phyloP scores from a whole-genome alignment of 176 grass and related monocot species.

The Poa annua region DNA sequence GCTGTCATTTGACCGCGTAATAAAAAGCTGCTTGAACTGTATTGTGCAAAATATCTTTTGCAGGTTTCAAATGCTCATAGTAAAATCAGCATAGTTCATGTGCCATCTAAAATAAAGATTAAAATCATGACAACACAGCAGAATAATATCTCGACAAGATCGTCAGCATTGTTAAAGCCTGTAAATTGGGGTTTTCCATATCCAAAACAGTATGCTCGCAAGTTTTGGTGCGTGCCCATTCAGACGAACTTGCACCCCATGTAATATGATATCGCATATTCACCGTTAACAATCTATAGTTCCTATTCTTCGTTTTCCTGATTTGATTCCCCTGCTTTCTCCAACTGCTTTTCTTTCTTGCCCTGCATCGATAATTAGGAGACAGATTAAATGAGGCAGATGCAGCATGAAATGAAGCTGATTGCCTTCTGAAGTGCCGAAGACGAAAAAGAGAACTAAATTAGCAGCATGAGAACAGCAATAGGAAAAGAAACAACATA shows the following conservation, averaged over 20 bases:
- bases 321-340: constrained; percentile 36
- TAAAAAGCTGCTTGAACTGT: constrained; percentile 13
- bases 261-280: constrained; percentile 9
- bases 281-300: background rate
- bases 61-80: background rate
- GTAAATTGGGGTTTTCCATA: too few relatives aligned
- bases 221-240: background rate
- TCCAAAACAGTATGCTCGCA: background rate
- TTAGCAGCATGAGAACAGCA: constrained; percentile 28
- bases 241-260: constrained; percentile 15
- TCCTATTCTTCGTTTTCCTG: constrained; percentile 31
- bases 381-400: constrained; percentile 1
- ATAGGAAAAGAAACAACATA: background rate
- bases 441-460: background rate
- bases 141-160: too few relatives aligned
- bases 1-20: background rate
- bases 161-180: too few relatives aligned
- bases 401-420: background rate
- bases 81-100: background rate
- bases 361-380: constrained; percentile 34
- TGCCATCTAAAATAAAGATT: background rate
- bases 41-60: constrained; percentile 1
- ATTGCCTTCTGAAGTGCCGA: constrained; percentile 14
- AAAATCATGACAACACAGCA: too few relatives aligned
- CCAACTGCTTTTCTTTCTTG: constrained; percentile 34